phyloP scores from a whole-genome alignment of 2,329 filamentous ascomycete species.

The Pseudopithomyces chartarum region DNA sequence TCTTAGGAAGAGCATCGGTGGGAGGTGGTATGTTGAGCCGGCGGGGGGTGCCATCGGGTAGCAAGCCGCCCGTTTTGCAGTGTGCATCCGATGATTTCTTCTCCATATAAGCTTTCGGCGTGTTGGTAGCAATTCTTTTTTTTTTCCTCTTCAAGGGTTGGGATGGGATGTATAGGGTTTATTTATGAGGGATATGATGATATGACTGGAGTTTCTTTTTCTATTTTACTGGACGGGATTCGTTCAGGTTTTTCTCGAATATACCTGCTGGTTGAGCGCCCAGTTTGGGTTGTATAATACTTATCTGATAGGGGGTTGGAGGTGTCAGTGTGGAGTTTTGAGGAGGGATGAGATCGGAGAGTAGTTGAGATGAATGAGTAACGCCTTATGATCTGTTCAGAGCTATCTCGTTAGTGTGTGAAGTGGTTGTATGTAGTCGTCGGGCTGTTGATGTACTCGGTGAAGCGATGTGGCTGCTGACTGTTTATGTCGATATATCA shows the following conservation, averaged over 20 bases:
- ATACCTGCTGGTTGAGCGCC: neutral
- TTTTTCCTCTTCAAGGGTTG: neutral
- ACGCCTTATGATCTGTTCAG: neutral
- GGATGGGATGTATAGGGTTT: neutral
- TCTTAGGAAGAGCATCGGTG: constrained; percentile 60
- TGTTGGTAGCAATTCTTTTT: neutral
- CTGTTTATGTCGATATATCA: neutral
- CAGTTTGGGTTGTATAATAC: neutral
- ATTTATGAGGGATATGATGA: neutral
- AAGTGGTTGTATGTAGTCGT: neutral
- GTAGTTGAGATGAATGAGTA: neutral
- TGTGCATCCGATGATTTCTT: neutral
- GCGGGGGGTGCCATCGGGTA: constrained; percentile 22
- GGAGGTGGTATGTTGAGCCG: constrained; percentile 45
- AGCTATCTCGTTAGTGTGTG: neutral
- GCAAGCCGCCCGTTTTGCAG: neutral
- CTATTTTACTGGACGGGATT: too few relatives aligned
- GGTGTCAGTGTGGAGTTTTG: neutral
- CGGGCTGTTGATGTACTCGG: too few relatives aligned
- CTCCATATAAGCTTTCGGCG: neutral
- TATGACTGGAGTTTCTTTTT: too few relatives aligned
- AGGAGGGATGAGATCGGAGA: neutral
- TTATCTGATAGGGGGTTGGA: neutral
- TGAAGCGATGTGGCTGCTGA: too few relatives aligned
- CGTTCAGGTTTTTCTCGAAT: neutral